These are phyloP conservation scores for Paramyrothecium roridum DNA, from an alignment of 2,329 filamentous ascomycete species.

Conservation along the genomic window DNA sequence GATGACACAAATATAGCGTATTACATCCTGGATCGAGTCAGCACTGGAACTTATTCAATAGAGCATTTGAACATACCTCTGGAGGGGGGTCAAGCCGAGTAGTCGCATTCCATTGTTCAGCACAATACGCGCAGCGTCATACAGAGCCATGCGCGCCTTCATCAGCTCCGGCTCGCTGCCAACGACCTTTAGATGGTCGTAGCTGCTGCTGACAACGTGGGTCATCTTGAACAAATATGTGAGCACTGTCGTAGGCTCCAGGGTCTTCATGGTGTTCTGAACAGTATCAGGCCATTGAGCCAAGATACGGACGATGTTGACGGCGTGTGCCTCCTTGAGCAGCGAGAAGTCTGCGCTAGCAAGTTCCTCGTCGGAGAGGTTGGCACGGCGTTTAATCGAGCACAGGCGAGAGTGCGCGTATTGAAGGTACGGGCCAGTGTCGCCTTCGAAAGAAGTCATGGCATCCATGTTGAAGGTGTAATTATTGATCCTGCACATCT, in stretches of 20 bases:
- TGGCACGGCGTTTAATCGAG: constrained; percentile 58
- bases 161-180: constrained; percentile 71
- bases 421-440: constrained; percentile 82
- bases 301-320: constrained; percentile 72
- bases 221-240: constrained; percentile 83
- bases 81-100: constrained; percentile 74
- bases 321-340: constrained; percentile 68
- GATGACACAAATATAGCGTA: too few relatives aligned
- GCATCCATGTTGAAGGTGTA: constrained; percentile 75
- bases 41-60: not conserved
- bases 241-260: constrained; percentile 62
- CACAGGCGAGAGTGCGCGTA: constrained; percentile 74
- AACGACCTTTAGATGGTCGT: constrained; percentile 80
- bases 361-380: constrained; percentile 54
- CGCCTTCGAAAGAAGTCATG: constrained; percentile 82
- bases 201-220: constrained; percentile 74
- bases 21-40: not conserved
- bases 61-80: constrained; percentile 33
- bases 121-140: constrained; percentile 71
- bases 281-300: constrained; percentile 84
- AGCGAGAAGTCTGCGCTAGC: constrained; percentile 62
- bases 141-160: constrained; percentile 68
- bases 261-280: constrained; percentile 77
- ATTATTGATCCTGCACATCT: constrained; percentile 52
- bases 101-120: constrained; percentile 81